phyloP scores from a whole-genome alignment of 441 rosid species.

The Populus hybrid region DNA sequence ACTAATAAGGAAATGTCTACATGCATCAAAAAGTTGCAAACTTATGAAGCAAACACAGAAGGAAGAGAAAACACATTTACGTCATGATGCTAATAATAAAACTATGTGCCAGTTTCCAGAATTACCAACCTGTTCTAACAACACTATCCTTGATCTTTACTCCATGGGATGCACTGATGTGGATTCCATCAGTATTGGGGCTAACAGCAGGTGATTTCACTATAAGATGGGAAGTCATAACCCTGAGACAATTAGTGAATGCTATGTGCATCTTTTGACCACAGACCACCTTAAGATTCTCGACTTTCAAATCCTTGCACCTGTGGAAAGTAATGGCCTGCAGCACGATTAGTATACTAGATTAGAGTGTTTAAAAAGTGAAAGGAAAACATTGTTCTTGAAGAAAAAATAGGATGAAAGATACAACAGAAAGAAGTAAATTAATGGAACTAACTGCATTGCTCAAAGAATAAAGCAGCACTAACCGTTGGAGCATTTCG shows the following conservation, averaged over 20 bases:
- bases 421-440: constrained; percentile 4
- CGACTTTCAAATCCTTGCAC: constrained; percentile 71
- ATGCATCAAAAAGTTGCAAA: neutral
- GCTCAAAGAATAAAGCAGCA: constrained; percentile 23
- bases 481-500: constrained; percentile 88
- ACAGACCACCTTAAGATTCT: constrained; percentile 46
- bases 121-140: constrained; percentile 60
- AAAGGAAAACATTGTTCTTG: neutral
- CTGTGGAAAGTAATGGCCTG: constrained; percentile 86
- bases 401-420: neutral
- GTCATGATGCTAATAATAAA: neutral
- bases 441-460: constrained; percentile 18
- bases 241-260: constrained; percentile 66
- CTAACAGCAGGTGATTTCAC: constrained; percentile 74
- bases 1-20: neutral
- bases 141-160: constrained; percentile 49
- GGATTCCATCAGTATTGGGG: constrained; percentile 96
- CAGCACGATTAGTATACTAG: constrained; percentile 9
- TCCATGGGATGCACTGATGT: constrained; percentile 67
- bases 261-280: constrained; percentile 87
- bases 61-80: neutral
- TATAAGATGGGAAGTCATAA: constrained; percentile 34
- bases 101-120: neutral
- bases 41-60: neutral
- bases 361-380: constrained; percentile 7